Evolutionary conservation across 2,329 filamentous ascomycete genomes (phyloP), one percentile per base, ranked within the genome.

Genomic region (Colletotrichum limetticola): DNA sequence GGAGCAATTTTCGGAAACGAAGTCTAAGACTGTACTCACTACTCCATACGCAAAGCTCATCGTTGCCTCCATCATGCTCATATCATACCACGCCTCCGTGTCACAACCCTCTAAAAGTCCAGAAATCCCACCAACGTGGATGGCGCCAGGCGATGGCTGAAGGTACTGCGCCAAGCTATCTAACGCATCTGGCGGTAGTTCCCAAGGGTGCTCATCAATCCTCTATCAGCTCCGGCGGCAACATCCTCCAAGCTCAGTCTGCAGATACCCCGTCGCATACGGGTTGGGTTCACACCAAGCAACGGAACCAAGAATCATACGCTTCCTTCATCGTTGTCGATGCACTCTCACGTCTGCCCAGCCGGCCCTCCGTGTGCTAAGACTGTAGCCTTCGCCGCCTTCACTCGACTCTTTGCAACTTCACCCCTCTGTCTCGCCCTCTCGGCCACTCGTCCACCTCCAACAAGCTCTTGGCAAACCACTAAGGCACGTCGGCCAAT

Each of bases 281-380:
- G 57, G 57, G 37, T 26, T 60, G 32, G 32, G 22, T 35, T 42
- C 37, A 37, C 63, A 67, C 63, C 68, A 67, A 60, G 35, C 26
- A 49, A 59, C 59, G 62, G 52, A 16, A 56, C 53, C 37, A 59
- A 24, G 5, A 22, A 61, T 22, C 57, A 37, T 42, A n/a, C 26
- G 46, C 60, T 28, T 46, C 58, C 32, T 42, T 42, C 57, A 42
- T 68, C 35, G 64, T 64, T n/a, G 61, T 57, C 22, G 49, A 35
- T 60, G 61, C 61, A 73, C 46, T 66, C 61, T 30, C 66, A 73
- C 61, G 71, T 73, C 71, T 73, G 71, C 71, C 71, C 71, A 73
- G 71, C 56, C 66, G 55, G 66, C 71, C 53, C 6, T 59, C 65
- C 65, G 52, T 59, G n/a, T 68, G 53, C 65, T 64, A 64, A 71